Base-by-base conservation (phyloP, 2,329 filamentous ascomycete species). In the Trichoderma koningiopsis region DNA sequence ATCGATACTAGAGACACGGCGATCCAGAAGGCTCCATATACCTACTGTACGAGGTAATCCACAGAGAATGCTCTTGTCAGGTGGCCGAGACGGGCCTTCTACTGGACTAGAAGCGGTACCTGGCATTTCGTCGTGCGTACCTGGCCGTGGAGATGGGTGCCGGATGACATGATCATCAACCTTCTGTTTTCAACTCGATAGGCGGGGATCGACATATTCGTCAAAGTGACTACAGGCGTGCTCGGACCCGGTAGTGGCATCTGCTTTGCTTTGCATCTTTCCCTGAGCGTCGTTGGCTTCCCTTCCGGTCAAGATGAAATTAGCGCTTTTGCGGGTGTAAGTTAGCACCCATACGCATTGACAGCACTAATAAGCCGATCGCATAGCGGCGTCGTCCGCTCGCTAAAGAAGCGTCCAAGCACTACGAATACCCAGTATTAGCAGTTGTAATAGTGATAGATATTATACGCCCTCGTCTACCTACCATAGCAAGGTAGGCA, bases 181-280 rank as follows among this genome's bases (percentile, higher is more conserved):
- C 63, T 66, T 66, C 63, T 66, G 11, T 66, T 66, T 66, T 56
- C 63, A 37, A 66, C 57, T 49, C 27, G 53, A 66, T 58, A 40
- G 37, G 53, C 63, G 52, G 63, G 53, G 63, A 57, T 65, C 62
- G 47, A 16, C 40, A 19, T 27, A 37, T n/a, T 65, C 52, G 49
- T 43, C 24, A 57, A 65, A 47, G 24, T 33, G 52, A 65, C 37
- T 35, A 47, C 52, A 29, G 47, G 16, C 8, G 22, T 29, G 63
- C 63, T 66, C 63, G 63, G 63, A 16, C 63, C 63, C 13, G 37
- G 52, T 19, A 47, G 53, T 27, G 63, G 63, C 53, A 49, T 66
- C 27, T 47, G 63, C 63, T 49, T 13, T 49, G 47, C 43, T 49
- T 11, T 49, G 43, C 43, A 11, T 22, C 10, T 31, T 56, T 33